These are phyloP conservation scores for Hansenula lynferdii DNA, from an alignment of 1,139 yeast genomes.

Conservation along the genomic window DNA sequence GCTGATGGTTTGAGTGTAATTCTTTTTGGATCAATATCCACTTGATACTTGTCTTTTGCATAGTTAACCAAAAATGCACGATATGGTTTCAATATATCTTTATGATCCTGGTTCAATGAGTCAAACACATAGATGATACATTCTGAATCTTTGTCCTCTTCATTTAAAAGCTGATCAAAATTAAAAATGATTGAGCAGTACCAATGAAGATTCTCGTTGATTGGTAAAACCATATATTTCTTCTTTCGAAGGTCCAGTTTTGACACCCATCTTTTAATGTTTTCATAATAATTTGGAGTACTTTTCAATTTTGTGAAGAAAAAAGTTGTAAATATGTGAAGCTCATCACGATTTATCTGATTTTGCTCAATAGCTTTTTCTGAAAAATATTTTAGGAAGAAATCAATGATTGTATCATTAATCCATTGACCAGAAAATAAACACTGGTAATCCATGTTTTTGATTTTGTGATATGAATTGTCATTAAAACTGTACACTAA, in stretches of 20 bases:
- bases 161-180: slow-evolving; percentile 23
- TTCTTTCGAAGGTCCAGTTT: slow-evolving; percentile 61
- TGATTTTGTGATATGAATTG: slow-evolving; percentile 44
- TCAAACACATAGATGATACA: slow-evolving; percentile 71
- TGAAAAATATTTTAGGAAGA: slow-evolving; percentile 55
- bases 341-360: slow-evolving; percentile 24
- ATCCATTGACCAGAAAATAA: slow-evolving; percentile 71
- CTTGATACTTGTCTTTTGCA: slow-evolving; percentile 57
- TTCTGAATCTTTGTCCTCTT: slow-evolving; percentile 20
- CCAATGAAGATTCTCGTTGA: slow-evolving; percentile 86
- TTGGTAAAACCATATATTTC: slow-evolving; percentile 70
- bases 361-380: slow-evolving; percentile 31
- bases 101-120: slow-evolving; percentile 62
- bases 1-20: slow-evolving; percentile 40
- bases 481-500: slow-evolving; percentile 46
- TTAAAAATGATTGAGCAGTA: slow-evolving; percentile 67
- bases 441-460: slow-evolving; percentile 61
- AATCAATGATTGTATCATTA: slow-evolving; percentile 69
- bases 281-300: slow-evolving; percentile 41
- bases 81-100: slow-evolving; percentile 48
- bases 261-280: slow-evolving; percentile 76
- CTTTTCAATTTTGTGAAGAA: slow-evolving; percentile 66
- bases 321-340: slow-evolving; percentile 76
- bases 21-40: slow-evolving; percentile 42
- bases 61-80: slow-evolving; percentile 62